Conservation (phyloP, 305 asterid species). For the Fraxinus velutina region DNA sequence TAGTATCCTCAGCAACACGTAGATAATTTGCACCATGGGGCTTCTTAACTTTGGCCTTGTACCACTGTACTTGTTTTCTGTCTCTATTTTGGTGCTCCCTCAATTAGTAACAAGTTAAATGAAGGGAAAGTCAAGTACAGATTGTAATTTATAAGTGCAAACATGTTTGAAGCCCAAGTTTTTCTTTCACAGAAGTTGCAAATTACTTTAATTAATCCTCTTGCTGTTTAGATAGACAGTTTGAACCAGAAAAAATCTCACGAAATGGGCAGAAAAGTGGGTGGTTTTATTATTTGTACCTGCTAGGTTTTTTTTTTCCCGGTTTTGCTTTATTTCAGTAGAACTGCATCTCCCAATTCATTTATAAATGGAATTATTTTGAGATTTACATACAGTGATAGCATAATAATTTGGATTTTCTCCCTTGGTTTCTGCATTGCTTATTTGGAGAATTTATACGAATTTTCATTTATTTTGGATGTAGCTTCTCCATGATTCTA, state of each 20-base stretch:
- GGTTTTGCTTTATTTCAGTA: not conserved
- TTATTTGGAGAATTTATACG: not conserved
- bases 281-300: not conserved
- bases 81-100: not conserved
- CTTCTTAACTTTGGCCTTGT: not conserved
- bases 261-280: not conserved
- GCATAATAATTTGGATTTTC: not conserved
- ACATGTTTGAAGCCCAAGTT: not conserved
- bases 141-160: not conserved
- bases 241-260: not conserved
- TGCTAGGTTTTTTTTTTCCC: not conserved
- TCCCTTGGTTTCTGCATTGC: not conserved
- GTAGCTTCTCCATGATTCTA: not conserved
- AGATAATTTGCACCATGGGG: not conserved
- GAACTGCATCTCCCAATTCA: not conserved
- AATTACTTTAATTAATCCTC: not conserved
- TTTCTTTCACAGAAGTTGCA: not conserved
- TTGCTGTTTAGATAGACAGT: not conserved
- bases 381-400: not conserved
- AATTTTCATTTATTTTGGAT: not conserved
- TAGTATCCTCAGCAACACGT: not conserved
- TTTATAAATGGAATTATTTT: not conserved
- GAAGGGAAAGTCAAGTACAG: not conserved
- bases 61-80: not conserved
- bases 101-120: not conserved